Conservation (phyloP, 805 yeast genomes). For the Saccharomycopsis selenospora region DNA sequence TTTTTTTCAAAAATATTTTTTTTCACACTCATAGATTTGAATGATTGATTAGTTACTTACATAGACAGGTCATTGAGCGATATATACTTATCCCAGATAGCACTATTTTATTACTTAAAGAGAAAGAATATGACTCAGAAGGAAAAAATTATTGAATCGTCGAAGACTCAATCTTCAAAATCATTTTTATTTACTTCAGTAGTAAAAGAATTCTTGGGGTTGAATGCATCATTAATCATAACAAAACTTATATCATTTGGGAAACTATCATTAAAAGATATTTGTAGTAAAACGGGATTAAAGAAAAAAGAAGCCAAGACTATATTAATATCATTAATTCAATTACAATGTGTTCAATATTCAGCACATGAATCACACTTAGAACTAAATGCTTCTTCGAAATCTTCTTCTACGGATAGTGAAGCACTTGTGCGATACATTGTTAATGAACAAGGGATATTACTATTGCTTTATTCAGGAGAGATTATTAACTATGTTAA, state of each 20-base stretch:
- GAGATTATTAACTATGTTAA: slow-evolving; percentile 55
- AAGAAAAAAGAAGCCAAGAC: slow-evolving; percentile 43
- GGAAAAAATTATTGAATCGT: slow-evolving; percentile 3
- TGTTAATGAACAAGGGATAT: slow-evolving; percentile 56
- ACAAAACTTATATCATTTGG: slow-evolving; percentile 16
- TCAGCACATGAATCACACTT: slow-evolving; percentile 39
- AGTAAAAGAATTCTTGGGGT: slow-evolving; percentile 14
- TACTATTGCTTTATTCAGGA: slow-evolving; percentile 66
- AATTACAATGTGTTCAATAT: slow-evolving; percentile 65
- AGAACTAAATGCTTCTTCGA: slow-evolving; percentile 14
- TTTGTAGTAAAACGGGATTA: slow-evolving; percentile 18
- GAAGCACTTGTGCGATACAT: slow-evolving; percentile 41
- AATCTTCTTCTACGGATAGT: slow-evolving; percentile 21
- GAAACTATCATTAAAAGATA: slow-evolving; percentile 10
- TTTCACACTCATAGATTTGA: too few species aligned
- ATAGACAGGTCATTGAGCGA: too few species aligned
- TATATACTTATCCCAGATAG: too few species aligned
- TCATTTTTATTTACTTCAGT: slow-evolving; percentile 16
- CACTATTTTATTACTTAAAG: too few species aligned
- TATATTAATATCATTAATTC: slow-evolving; percentile 68
- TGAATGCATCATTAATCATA: slow-evolving; percentile 10
- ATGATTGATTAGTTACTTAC: too few species aligned
- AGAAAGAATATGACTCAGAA: too few species aligned
- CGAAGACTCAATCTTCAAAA: slow-evolving; percentile 14
- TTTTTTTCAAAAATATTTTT: too few species aligned